Percentiles rank a stretch among this genome's conserved stretches.
These are phyloP conservation scores for Talaromyces sp. DNA, from an alignment of 2,329 filamentous ascomycete genomes.

Conservation along the genomic window DNA sequence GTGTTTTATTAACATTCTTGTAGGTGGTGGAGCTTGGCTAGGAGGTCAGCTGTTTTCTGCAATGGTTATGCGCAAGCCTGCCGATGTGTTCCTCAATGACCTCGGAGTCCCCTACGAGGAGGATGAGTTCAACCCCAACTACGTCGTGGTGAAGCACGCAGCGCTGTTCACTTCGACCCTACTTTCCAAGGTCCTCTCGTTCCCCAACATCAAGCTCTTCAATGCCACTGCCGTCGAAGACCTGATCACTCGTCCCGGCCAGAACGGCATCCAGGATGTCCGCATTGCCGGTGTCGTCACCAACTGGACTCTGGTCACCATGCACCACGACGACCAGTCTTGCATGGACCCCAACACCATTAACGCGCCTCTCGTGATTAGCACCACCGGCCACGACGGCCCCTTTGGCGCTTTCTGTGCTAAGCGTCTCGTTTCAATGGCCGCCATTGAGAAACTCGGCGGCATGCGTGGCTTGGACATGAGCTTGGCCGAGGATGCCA, in stretches of 20 bases:
- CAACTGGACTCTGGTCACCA: slow-evolving; percentile 89
- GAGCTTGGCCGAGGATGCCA: slow-evolving; percentile 85
- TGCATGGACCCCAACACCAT: slow-evolving; percentile 99
- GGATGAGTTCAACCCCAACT: slow-evolving; percentile 78
- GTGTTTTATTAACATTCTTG: neutral
- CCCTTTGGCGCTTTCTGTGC: slow-evolving; percentile 88
- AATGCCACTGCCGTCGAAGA: slow-evolving; percentile 92
- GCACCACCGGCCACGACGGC: slow-evolving; percentile 84
- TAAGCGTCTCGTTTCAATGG: slow-evolving; percentile 87
- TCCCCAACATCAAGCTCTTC: slow-evolving; percentile 94
- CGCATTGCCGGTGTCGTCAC: slow-evolving; percentile 85
- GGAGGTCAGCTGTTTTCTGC: slow-evolving; percentile 91
- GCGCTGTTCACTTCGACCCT: slow-evolving; percentile 87
- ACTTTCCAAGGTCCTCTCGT: slow-evolving; percentile 71
- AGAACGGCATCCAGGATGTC: slow-evolving; percentile 47
- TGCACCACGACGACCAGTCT: slow-evolving; percentile 82
- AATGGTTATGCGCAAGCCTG: slow-evolving; percentile 93
- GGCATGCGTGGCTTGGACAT: slow-evolving; percentile 94
- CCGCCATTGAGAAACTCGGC: slow-evolving; percentile 72
- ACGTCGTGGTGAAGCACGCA: slow-evolving; percentile 90
- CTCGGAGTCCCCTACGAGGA: slow-evolving; percentile 82
- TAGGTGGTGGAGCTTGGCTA: slow-evolving; percentile 82
- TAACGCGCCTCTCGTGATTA: slow-evolving; percentile 83
- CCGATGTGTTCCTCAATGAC: slow-evolving; percentile 75
- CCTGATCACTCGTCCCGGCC: slow-evolving; percentile 69